Percentiles rank a stretch among this genome's conserved stretches.
phyloP scores from a whole-genome alignment of 805 yeast species.

The Yamadazyma olivae region DNA sequence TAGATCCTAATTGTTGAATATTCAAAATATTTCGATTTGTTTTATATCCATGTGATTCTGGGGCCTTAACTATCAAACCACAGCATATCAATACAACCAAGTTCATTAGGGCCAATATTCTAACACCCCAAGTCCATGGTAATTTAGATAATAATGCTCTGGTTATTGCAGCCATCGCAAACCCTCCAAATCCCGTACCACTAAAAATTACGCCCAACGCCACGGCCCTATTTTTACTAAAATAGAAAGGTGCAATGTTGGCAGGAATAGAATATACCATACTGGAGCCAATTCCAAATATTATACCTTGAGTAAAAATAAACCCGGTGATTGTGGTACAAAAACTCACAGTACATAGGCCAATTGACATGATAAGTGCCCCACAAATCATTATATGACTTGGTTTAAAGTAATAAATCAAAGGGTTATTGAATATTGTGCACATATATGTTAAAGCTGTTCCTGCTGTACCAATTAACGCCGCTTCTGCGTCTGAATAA shows the following conservation, averaged over 20 bases:
- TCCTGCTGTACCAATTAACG: slow-evolving; percentile 32
- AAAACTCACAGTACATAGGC: slow-evolving; percentile 25
- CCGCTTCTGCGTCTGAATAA: slow-evolving; percentile 21
- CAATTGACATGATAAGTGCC: slow-evolving; percentile 20
- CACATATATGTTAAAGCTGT: slow-evolving; percentile 26
- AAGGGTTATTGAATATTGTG: slow-evolving; percentile 22
- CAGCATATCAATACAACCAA: slow-evolving; percentile 14
- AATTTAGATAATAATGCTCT: slow-evolving; percentile 20
- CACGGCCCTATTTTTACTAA: slow-evolving; percentile 25
- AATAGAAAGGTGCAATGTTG: slow-evolving; percentile 30
- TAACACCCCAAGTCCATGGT: slow-evolving; percentile 34
- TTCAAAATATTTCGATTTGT: slow-evolving; percentile 10
- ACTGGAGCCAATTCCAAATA: slow-evolving; percentile 32
- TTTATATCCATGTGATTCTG: slow-evolving; percentile 7
- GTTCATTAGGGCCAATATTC: slow-evolving; percentile 26
- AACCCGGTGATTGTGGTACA: slow-evolving; percentile 21
- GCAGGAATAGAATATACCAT: slow-evolving; percentile 31
- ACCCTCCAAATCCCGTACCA: slow-evolving; percentile 36
- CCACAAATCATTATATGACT: slow-evolving; percentile 25
- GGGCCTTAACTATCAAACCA: slow-evolving; percentile 14
- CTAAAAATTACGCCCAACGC: slow-evolving; percentile 34
- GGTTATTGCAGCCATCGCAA: slow-evolving; percentile 26
- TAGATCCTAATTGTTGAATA: slow-evolving; percentile 15
- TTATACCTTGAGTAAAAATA: slow-evolving; percentile 27
- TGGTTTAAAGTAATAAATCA: slow-evolving; percentile 15